Percentiles rank a stretch among this genome's conserved stretches.
These are phyloP conservation scores for Carex pumila DNA, from an alignment of 176 grass and related monocot genomes.

Conservation along the genomic window DNA sequence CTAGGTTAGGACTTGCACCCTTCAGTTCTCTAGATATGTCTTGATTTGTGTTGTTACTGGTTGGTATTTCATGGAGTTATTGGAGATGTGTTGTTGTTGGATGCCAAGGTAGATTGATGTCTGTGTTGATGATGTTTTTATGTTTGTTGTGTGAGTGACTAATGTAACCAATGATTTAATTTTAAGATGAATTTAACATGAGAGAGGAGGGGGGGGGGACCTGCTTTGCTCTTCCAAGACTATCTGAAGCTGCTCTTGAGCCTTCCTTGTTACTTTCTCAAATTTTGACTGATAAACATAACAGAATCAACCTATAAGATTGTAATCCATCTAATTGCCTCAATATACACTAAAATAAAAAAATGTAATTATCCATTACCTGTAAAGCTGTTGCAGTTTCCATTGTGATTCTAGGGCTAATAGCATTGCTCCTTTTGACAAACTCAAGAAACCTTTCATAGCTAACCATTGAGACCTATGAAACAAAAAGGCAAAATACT, in stretches of 20 bases:
- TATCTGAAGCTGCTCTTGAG: constrained; percentile 94
- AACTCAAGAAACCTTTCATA: constrained; percentile 93
- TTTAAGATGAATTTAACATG: background rate
- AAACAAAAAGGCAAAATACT: constrained; percentile 11
- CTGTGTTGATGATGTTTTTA: background rate
- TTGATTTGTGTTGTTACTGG: background rate
- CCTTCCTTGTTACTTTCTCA: constrained; percentile 81
- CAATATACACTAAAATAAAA: background rate
- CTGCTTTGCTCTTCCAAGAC: constrained; percentile 94
- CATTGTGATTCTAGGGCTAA: constrained; percentile 90
- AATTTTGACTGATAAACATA: constrained; percentile 68
- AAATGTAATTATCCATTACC: constrained; percentile 24
- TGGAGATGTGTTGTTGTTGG: background rate
- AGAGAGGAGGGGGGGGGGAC: constrained; percentile 14
- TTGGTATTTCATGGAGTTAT: background rate
- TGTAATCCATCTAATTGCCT: constrained; percentile 3
- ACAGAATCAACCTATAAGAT: constrained; percentile 21
- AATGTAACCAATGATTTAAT: background rate
- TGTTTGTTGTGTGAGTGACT: background rate
- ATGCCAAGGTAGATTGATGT: background rate
- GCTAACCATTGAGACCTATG: constrained; percentile 74
- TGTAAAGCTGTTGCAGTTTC: constrained; percentile 93
- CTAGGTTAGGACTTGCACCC: background rate
- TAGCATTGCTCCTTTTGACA: constrained; percentile 78
- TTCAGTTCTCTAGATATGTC: background rate